Base-by-base conservation (phyloP, 495 filamentous ascomycete species). In the Cryomyces minteri region DNA sequence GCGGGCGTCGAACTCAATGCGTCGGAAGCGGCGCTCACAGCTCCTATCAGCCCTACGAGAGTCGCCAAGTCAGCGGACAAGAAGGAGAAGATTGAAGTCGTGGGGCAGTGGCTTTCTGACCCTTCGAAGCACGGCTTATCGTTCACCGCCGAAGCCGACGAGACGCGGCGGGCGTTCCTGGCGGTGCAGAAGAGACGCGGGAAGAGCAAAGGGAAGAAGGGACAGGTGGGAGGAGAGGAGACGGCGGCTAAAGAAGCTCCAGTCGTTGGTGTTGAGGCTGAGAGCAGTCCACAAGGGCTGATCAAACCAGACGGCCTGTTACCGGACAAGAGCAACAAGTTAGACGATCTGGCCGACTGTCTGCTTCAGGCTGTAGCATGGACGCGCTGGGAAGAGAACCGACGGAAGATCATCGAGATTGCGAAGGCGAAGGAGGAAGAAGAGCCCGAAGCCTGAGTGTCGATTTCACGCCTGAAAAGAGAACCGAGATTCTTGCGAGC, bases 271-370 rank as follows among this genome's bases (percentile, higher is more conserved):
- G 44, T n/a, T 10, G 50, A 42, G 40, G 34, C 48, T 29, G 44
- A 5, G 18, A 51, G 52, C 37, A 49, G 54, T 9, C 50, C 34
- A 12, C 34, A 37, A 3, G 12, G 8, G n/a, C n/a, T n/a, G n/a
- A n/a, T n/a, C n/a, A n/a, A n/a, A n/a, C n/a, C n/a, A n/a, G n/a
- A n/a, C n/a, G n/a, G n/a, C n/a, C n/a, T n/a, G n/a, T n/a, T n/a
- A n/a, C n/a, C n/a, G 7, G 18, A 28, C 9, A 41, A 50, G 47
- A 51, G 69, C 31, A 63, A 58, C 14, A 96, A 96, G 59, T 54
- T 93, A 51, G 88, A 96, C 65, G 88, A 96, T 68, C 64, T 96
- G 50, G 82, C 86, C 5, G 88, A 96, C 71, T 83, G 81, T 59
- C 60, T 95, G 31, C 54, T 94, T 50, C 88, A 96, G 63, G 90